Conservation (phyloP, 2,329 filamentous ascomycete species). For the Colletotrichum liriopes region DNA sequence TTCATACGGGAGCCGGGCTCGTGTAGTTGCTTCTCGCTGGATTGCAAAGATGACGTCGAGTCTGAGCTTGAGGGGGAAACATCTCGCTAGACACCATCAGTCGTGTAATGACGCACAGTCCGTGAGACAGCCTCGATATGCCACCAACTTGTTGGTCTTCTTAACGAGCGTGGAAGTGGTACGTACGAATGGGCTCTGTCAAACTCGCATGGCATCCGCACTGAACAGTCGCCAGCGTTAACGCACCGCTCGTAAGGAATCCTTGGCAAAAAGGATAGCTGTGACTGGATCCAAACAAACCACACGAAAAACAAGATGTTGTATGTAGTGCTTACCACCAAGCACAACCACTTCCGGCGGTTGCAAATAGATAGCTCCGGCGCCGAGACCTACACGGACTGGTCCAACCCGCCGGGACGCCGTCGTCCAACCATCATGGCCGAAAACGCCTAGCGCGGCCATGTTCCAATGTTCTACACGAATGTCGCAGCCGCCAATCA, state of each 20-base stretch:
- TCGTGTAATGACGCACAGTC: not conserved
- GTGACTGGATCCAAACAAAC: not conserved
- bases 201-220: not conserved
- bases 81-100: not conserved
- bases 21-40: no score
- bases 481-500: slow-evolving; percentile 27
- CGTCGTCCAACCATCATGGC: slow-evolving; percentile 24
- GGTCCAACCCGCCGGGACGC: slow-evolving; percentile 1
- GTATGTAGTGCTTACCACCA: slow-evolving; percentile 1
- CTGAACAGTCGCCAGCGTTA: not conserved
- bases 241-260: not conserved
- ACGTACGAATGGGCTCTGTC: not conserved
- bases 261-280: not conserved
- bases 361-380: not conserved
- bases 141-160: not conserved
- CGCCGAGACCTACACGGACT: slow-evolving; percentile 28
- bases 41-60: no score
- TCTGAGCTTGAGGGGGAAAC: no score
- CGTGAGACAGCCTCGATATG: not conserved
- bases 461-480: slow-evolving; percentile 11
- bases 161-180: not conserved
- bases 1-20: no score
- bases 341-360: not conserved
- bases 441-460: slow-evolving; percentile 13
- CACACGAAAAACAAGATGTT: not conserved